These are phyloP conservation scores for Microdochium trichocladiopsis DNA, from an alignment of 2,329 filamentous ascomycete genomes.

Conservation along the genomic window DNA sequence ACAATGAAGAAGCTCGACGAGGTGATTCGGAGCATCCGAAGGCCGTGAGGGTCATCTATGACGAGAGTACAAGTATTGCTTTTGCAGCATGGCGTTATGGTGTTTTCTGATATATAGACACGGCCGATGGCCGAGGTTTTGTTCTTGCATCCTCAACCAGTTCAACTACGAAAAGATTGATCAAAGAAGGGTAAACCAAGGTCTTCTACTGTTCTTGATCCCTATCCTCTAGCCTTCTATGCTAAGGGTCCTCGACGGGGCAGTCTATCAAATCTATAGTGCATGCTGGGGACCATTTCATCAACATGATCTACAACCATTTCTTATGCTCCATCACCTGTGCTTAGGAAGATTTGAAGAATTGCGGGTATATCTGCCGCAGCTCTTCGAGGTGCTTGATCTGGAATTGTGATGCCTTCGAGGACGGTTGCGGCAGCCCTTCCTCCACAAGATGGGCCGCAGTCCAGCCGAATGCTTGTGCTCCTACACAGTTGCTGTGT, in stretches of 20 bases:
- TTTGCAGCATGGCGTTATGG: slow-evolving; percentile 3
- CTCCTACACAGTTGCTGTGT: slow-evolving; percentile 69
- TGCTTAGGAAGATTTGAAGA: slow-evolving; percentile 58
- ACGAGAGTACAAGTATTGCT: no score
- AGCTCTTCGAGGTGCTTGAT: slow-evolving; percentile 73
- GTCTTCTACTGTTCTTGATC: no score
- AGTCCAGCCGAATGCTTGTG: slow-evolving; percentile 77
- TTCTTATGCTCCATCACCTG: background rate
- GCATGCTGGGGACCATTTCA: no score
- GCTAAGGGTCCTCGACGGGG: no score
- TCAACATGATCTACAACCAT: background rate
- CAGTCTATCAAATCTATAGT: background rate
- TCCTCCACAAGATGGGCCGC: slow-evolving; percentile 81
- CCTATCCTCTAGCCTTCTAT: no score
- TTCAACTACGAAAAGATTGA: no score
- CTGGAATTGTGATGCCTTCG: slow-evolving; percentile 64
- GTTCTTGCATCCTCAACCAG: background rate
- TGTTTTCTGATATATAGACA: background rate
- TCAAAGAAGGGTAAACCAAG: no score
- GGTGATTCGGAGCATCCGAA: slow-evolving; percentile 52
- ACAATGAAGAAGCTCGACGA: slow-evolving; percentile 53
- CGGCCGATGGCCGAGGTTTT: background rate
- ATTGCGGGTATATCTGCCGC: slow-evolving; percentile 68
- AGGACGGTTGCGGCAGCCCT: slow-evolving; percentile 53
- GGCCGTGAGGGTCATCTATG: slow-evolving; percentile 38